Evolutionary conservation across 805 yeast genomes (phyloP).

Genomic region (Zygoascus flipseniorum): DNA sequence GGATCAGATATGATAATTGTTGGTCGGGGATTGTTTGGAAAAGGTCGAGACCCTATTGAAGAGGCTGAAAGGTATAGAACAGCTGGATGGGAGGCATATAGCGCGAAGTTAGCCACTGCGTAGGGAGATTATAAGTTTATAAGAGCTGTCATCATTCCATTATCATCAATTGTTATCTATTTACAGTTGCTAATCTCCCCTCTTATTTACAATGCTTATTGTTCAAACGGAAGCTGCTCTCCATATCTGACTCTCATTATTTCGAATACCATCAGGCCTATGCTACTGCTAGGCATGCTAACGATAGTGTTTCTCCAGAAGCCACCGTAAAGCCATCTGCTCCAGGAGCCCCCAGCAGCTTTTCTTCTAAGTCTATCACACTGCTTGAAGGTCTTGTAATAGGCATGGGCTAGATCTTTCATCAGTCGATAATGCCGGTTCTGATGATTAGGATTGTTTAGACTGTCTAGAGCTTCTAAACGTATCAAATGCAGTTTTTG

Average conservation of each 20-base stretch:
- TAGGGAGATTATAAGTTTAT: background rate
- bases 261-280: constrained; percentile 79
- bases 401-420: constrained; percentile 61
- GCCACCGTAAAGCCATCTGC: constrained; percentile 69
- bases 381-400: constrained; percentile 64
- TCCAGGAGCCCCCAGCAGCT: constrained; percentile 49
- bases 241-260: constrained; percentile 44
- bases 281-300: constrained; percentile 80
- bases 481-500: constrained; percentile 75
- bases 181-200: background rate
- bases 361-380: constrained; percentile 41
- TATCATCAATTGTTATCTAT: constrained; percentile 1
- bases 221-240: constrained; percentile 3
- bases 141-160: background rate
- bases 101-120: constrained; percentile 3
- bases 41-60: constrained; percentile 81
- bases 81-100: constrained; percentile 94
- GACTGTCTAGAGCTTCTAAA: constrained; percentile 69
- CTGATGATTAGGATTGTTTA: constrained; percentile 14
- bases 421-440: constrained; percentile 14
- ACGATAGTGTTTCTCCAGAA: constrained; percentile 62
- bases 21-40: constrained; percentile 95
- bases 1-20: constrained; percentile 96
- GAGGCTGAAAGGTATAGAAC: constrained; percentile 84
- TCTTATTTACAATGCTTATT: constrained; percentile 3